Conservation (phyloP, 805 yeast genomes). For the Metschnikowia vanudenii region DNA sequence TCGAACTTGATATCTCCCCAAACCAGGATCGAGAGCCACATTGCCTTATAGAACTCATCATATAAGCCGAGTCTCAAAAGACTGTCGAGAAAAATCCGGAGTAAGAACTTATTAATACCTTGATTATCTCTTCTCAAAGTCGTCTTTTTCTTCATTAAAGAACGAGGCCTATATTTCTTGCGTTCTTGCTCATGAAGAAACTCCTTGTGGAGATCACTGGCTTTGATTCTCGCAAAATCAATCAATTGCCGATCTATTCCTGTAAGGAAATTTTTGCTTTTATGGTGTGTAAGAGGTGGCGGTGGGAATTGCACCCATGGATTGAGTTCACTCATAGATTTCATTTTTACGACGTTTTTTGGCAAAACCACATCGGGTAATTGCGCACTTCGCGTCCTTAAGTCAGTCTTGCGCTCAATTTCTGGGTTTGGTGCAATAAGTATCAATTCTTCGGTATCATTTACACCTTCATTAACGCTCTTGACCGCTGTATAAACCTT, state of each 20-base stretch:
- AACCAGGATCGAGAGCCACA: constrained; percentile 33
- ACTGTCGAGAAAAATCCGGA: constrained; percentile 31
- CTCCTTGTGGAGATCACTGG: constrained; percentile 20
- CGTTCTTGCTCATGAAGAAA: constrained; percentile 19
- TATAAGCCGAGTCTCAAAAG: constrained; percentile 31
- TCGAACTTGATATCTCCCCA: constrained; percentile 32
- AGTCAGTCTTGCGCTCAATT: constrained; percentile 11
- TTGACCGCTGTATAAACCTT: neutral
- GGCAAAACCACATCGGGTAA: constrained; percentile 14
- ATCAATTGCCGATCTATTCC: constrained; percentile 28
- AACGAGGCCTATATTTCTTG: no score
- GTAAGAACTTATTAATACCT: constrained; percentile 31
- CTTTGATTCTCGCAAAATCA: constrained; percentile 30
- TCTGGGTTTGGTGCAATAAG: constrained; percentile 4
- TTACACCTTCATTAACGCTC: neutral
- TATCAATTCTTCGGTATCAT: neutral
- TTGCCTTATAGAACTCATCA: constrained; percentile 28
- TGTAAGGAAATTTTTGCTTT: constrained; percentile 26
- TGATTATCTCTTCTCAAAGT: constrained; percentile 15
- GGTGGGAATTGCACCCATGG: constrained; percentile 35
- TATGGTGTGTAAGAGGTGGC: constrained; percentile 24
- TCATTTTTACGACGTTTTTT: constrained; percentile 8
- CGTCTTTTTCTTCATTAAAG: neutral
- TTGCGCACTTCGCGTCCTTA: constrained; percentile 3
- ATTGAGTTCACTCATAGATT: constrained; percentile 19